These are phyloP conservation scores for Aspergillus kassunensis DNA, from an alignment of 495 filamentous ascomycete genomes.

Conservation along the genomic window DNA sequence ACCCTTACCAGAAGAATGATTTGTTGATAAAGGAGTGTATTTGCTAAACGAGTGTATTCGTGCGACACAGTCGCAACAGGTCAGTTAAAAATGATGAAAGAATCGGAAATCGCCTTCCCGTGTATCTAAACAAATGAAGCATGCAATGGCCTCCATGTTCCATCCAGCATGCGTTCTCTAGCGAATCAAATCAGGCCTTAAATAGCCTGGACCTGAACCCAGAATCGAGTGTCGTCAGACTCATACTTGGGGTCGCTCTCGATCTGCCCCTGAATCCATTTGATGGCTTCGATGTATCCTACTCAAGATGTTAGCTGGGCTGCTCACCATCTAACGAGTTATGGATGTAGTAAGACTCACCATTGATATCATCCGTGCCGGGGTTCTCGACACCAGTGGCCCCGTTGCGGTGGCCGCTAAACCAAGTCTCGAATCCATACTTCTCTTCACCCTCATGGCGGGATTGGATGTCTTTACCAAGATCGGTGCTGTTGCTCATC, in stretches of 20 bases:
- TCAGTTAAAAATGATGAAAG: too few species aligned
- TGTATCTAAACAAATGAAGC: too few species aligned
- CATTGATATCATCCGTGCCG: slow-evolving; percentile 19
- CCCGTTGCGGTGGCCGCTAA: slow-evolving; percentile 27
- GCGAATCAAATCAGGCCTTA: background rate
- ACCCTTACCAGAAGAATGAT: too few species aligned
- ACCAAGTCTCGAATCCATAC: slow-evolving; percentile 27
- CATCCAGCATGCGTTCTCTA: too few species aligned
- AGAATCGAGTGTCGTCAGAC: slow-evolving; percentile 11
- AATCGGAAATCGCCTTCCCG: too few species aligned
- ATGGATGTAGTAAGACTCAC: slow-evolving; percentile 12
- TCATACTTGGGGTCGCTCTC: slow-evolving; percentile 21
- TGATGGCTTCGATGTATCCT: slow-evolving; percentile 24
- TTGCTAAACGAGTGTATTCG: too few species aligned
- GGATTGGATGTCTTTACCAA: slow-evolving; percentile 23
- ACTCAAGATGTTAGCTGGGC: background rate
- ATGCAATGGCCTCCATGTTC: background rate
- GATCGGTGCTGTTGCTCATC: slow-evolving; percentile 22
- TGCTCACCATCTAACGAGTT: background rate
- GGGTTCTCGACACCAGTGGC: slow-evolving; percentile 21
- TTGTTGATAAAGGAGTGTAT: too few species aligned
- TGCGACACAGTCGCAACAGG: too few species aligned
- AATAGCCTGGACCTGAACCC: slow-evolving; percentile 11
- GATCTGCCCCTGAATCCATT: slow-evolving; percentile 29
- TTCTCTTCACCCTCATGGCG: slow-evolving; percentile 25